Base-by-base conservation (phyloP, 495 filamentous ascomycete species). In the Neurospora sp. region DNA sequence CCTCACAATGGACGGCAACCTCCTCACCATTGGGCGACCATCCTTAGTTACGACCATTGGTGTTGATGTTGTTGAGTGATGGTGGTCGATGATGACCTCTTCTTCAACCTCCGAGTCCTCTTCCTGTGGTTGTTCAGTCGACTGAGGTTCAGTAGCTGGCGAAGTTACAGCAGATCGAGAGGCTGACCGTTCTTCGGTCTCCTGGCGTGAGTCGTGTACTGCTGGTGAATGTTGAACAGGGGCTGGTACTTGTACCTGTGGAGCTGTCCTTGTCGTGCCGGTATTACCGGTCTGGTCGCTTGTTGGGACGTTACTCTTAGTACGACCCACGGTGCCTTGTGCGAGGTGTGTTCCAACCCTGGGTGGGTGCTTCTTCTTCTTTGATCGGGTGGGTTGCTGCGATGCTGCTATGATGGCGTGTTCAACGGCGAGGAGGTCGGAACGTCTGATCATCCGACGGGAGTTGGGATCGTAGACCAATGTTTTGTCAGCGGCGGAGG, bases 1-100 rank as follows among this genome's bases (percentile, higher is more conserved):
- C n/a, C 81, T 83, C 4, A 91, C 88, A 14, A 88, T 83, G 1
- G 89, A 90, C 2, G 90, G 88, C 74, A 89, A 87, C 75, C 89
- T 89, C 18, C 78, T 83, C 45, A 81, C 72, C 1, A 38, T 72
- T 45, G 71, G 76, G 40, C 72, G 75, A 65, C 53, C 53, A 65
- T 65, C 53, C 27, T 35, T 65, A 65, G 53, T 65, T 35, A n/a
- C 14, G 1, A 14, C 70, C 53, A 65, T 65, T 65, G 53, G 68
- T 40, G 69, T 69, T 65, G 71, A 40, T 27, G 69, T 39, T n/a
- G 42, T 69, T n/a, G 73, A 20, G n/a, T 70, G 53, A 31, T 44
- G 44, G 31, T 59, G 18, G 18, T 20, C 70, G 14, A 35, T 20
- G 31, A 35, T 22, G 27, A 20, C 44, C 9, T 12, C 53, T 27